phyloP scores from a whole-genome alignment of 2,329 filamentous ascomycete species.

The Talaromyces islandicus region DNA sequence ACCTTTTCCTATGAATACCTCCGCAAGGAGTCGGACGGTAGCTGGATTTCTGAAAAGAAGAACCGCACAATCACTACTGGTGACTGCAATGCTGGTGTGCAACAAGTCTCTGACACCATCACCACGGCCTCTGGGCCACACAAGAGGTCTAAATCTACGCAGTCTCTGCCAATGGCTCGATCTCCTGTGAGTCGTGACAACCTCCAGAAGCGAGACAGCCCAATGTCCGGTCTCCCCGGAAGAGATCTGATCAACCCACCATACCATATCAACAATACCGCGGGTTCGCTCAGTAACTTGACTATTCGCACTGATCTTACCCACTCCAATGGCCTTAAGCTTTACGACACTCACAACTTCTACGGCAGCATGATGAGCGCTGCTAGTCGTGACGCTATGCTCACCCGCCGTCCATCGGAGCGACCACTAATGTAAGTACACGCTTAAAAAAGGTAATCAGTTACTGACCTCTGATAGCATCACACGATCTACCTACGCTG shows the following conservation, averaged over 20 bases:
- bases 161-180: not conserved
- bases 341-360: constrained; percentile 73
- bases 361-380: constrained; percentile 72
- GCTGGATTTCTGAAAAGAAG: constrained; percentile 8
- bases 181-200: not conserved
- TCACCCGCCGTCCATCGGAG: constrained; percentile 54
- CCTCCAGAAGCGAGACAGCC: constrained; percentile 20
- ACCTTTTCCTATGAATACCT: constrained; percentile 13
- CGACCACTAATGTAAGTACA: constrained; percentile 54
- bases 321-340: constrained; percentile 57
- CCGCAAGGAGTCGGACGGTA: constrained; percentile 8
- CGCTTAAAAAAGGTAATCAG: not conserved
- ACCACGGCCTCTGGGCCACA: constrained; percentile 3
- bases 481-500: constrained; percentile 69
- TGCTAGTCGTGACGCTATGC: constrained; percentile 60
- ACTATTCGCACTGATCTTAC: constrained; percentile 63
- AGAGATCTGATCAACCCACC: constrained; percentile 60
- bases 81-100: constrained; percentile 7
- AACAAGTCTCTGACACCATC: constrained; percentile 8
- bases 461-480: constrained; percentile 38
- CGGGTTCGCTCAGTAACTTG: constrained; percentile 46
- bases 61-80: constrained; percentile 11
- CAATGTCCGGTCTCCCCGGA: constrained; percentile 53
- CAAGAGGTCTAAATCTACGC: constrained; percentile 1
- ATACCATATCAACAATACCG: constrained; percentile 61